Evolutionary conservation across 108 stramenopile species (phyloP).

Genomic region (Aurantiochytrium sp.): DNA sequence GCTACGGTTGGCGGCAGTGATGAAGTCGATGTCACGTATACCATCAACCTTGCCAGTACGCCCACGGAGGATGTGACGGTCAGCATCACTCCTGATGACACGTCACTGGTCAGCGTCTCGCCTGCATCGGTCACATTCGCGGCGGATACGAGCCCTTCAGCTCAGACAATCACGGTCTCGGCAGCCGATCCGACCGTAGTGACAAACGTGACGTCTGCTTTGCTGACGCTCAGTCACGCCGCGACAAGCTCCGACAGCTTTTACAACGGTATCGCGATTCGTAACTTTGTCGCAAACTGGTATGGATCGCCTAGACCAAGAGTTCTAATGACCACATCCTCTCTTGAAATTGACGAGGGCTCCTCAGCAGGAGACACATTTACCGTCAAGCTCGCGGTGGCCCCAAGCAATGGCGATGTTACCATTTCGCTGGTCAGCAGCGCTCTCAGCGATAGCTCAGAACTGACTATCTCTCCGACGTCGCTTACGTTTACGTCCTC

Average conservation of each 20-base stretch:
- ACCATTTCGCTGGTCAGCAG: not conserved
- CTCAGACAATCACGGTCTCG: not conserved
- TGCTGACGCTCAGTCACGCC: not conserved
- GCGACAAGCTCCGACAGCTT: not conserved
- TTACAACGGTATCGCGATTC: not conserved
- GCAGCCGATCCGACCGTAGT: not conserved
- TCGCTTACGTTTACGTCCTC: not conserved
- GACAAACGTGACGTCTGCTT: not conserved
- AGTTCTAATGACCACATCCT: not conserved
- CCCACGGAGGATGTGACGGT: not conserved
- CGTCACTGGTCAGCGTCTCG: not conserved
- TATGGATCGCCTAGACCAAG: not conserved
- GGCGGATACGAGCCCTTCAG: not conserved
- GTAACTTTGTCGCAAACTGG: not conserved
- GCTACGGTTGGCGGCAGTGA: not conserved
- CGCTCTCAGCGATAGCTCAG: not conserved
- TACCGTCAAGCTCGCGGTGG: not conserved
- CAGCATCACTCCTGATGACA: not conserved
- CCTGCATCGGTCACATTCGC: not conserved
- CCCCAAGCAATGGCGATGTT: not conserved
- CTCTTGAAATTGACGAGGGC: not conserved
- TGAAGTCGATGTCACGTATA: not conserved
- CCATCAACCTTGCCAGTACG: not conserved
- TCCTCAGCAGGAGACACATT: not conserved
- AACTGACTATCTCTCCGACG: not conserved